Evolutionary conservation across 495 filamentous ascomycete genomes (phyloP).

Genomic region (Podospora appendiculata): DNA sequence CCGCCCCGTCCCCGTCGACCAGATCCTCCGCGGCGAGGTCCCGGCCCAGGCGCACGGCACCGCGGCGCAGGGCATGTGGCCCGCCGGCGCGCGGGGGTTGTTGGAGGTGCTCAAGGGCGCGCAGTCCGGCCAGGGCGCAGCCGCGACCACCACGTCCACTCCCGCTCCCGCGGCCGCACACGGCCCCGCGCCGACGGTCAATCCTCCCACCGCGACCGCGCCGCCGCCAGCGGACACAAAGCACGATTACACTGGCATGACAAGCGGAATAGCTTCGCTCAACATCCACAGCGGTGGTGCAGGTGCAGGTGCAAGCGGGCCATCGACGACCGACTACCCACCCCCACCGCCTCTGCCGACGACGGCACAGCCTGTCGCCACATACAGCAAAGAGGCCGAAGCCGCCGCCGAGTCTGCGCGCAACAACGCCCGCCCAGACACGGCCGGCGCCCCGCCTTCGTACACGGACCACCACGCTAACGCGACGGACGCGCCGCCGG

Average conservation of each 20-base stretch:
- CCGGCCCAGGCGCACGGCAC: constrained; percentile 6
- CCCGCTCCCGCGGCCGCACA: background rate
- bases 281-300: too few species aligned
- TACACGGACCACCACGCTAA: constrained; percentile 6
- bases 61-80: constrained; percentile 15
- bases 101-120: constrained; percentile 20
- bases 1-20: constrained; percentile 49
- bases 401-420: constrained; percentile 12
- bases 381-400: constrained; percentile 18
- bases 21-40: constrained; percentile 64
- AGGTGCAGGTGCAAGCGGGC: too few species aligned
- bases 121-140: constrained; percentile 4
- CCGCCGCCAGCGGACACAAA: too few species aligned
- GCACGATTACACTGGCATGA: too few species aligned
- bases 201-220: too few species aligned
- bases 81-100: constrained; percentile 11
- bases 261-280: too few species aligned
- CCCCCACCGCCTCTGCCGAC: background rate
- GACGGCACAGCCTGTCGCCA: background rate
- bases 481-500: constrained; percentile 14
- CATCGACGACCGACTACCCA: too few species aligned
- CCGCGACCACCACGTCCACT: background rate
- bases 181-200: too few species aligned
- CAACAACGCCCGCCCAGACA: background rate
- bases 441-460: constrained; percentile 3